Base-by-base conservation (phyloP, 75 land plant genomes). In the Ceratopteris richardii region DNA sequence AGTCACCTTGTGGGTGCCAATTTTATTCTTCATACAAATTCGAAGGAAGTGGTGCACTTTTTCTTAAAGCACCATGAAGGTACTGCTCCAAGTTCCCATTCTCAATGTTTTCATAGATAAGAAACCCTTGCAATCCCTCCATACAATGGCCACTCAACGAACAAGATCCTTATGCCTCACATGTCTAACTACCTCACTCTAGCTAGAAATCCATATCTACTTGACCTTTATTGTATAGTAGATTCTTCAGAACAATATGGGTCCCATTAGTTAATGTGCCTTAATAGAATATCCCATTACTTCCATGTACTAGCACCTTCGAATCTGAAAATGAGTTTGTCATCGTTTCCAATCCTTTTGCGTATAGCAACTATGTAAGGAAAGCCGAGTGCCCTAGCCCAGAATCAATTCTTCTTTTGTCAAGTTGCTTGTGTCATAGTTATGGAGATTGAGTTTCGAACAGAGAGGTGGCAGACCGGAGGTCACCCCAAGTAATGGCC, bases 121-220 rank as follows among this genome's bases (percentile, higher is more conserved):
- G 61, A 58, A 55, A 91, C 97, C 97, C 88, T 48, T 91, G 85
- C 40, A 75, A 77, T 19, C 97, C 92, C 71, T 91, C 97, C 36
- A 90, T 69, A 60, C 97, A 91, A 55, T 91, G 88, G 7, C 97
- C 97, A 37, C 88, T 77, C 56, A 91, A 78, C 97, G 73, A 57
- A 91, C 97, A 57, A 91, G 67, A 58, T 91, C 84, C 53, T 91
- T 91, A 58, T 91, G 97, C 31, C 97, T 83, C 13, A 91, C 97
- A 60, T 82, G 82, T 13, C 97, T 94, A 57, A 91, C 88, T 5
- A 94, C 97, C 29, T 88, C 94, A 54, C 68, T 91, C 97, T 70
- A 84, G 89, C 67, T 77, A 66, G 65, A 91, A 91, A 58, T 91
- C 97, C 51, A 80, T 91, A 72, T 91, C 97, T 23, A 94, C 97